Evolutionary conservation across 78 protist species (phyloP).

Genomic region (Goniomonas avonlea): DNA sequence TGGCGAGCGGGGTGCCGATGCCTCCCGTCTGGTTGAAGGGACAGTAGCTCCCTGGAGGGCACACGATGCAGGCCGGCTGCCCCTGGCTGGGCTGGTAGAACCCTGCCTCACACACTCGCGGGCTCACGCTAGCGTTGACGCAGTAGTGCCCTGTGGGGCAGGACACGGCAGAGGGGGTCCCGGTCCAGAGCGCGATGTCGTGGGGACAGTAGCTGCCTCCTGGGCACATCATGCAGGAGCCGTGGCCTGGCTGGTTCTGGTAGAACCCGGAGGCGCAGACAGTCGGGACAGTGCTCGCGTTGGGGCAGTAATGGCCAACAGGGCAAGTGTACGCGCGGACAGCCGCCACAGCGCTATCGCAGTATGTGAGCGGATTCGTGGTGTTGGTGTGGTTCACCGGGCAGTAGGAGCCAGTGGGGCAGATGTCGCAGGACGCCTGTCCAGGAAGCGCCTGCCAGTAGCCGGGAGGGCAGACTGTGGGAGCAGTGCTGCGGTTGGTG

Average conservation of each 20-base stretch:
- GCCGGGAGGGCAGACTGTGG: not conserved
- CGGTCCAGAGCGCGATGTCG: not conserved
- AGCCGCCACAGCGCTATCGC: not conserved
- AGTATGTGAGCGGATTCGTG: not conserved
- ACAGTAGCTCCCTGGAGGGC: constrained; percentile 27
- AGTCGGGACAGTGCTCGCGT: not conserved
- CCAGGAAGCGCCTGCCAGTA: not conserved
- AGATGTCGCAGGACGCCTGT: not conserved
- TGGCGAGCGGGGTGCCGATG: not conserved
- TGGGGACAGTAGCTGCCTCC: not conserved
- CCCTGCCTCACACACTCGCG: not conserved
- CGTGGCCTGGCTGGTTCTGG: not conserved
- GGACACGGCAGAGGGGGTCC: not conserved
- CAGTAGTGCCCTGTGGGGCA: not conserved
- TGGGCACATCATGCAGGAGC: not conserved
- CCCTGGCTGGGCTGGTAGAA: not conserved
- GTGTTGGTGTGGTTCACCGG: not conserved
- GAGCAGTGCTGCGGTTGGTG: not conserved
- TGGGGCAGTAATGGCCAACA: constrained; percentile 3
- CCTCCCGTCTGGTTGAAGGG: too few relatives aligned
- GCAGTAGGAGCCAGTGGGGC: not conserved
- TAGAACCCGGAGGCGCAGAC: not conserved
- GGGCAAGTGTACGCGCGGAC: not conserved
- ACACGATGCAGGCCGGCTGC: not conserved
- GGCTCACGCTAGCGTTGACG: not conserved